Evolutionary conservation across 2,329 filamentous ascomycete genomes (phyloP).

Genomic region (Daldinia sp.): DNA sequence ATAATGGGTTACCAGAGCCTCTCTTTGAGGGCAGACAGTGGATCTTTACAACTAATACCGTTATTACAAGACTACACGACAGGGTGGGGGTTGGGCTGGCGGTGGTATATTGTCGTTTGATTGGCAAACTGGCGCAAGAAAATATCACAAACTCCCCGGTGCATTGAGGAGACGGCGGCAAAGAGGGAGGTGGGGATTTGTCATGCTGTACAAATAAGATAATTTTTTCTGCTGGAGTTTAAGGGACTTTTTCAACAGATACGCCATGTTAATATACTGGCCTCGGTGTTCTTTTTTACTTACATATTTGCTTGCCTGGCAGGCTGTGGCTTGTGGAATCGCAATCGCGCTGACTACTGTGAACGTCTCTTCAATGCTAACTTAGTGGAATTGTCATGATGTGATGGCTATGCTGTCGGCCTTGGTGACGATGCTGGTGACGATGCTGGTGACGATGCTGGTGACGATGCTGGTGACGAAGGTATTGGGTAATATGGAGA

Average conservation of each 20-base stretch:
- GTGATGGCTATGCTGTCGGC: no score
- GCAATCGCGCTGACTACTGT: no score
- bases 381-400: no score
- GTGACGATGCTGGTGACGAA: no score
- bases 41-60: neutral
- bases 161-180: neutral
- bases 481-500: no score
- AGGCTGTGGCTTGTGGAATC: no score
- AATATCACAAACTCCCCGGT: neutral
- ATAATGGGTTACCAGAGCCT: neutral
- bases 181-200: neutral
- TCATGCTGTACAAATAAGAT: conserved; percentile 1
- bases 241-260: neutral
- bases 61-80: neutral
- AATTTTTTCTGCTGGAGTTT: neutral
- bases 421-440: no score
- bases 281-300: neutral
- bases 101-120: neutral
- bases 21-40: neutral
- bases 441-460: no score
- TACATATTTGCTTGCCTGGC: no score
- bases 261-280: neutral
- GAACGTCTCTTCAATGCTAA: no score
- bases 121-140: conserved; percentile 5
- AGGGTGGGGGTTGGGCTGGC: neutral